Conservation (phyloP, 192 early-diverging fungal genomes). For the Podochytrium sp. region DNA sequence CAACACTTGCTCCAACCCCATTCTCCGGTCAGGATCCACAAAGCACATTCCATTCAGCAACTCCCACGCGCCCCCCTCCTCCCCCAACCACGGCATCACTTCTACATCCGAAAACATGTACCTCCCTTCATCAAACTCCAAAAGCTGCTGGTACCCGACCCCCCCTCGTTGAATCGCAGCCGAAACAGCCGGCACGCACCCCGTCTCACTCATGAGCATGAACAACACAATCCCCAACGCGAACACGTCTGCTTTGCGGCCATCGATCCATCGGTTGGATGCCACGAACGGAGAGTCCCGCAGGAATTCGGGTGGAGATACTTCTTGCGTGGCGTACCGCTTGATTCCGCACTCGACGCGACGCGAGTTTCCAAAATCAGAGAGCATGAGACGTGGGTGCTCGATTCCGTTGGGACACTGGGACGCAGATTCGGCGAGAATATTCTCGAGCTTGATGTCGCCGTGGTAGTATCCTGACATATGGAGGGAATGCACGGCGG, state of each 20-base stretch:
- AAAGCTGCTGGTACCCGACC: neutral
- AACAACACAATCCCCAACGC: slow-evolving; percentile 32
- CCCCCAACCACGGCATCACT: slow-evolving; percentile 24
- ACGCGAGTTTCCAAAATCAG: slow-evolving; percentile 29
- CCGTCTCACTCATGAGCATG: slow-evolving; percentile 12
- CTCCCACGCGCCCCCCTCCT: slow-evolving; percentile 23
- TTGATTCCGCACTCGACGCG: neutral
- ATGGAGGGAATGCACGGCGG: neutral
- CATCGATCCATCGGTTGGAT: neutral
- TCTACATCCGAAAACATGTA: neutral
- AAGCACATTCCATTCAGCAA: slow-evolving; percentile 23
- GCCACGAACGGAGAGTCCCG: slow-evolving; percentile 1
- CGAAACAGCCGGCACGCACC: neutral
- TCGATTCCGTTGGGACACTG: neutral
- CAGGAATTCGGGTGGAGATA: slow-evolving; percentile 24
- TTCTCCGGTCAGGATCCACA: slow-evolving; percentile 13
- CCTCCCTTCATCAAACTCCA: neutral
- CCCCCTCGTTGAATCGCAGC: neutral
- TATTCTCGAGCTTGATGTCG: slow-evolving; percentile 21
- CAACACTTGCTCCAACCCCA: slow-evolving; percentile 23
- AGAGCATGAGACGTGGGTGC: neutral
- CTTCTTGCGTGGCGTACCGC: slow-evolving; percentile 20
- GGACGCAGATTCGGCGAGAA: neutral
- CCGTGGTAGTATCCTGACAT: slow-evolving; percentile 3
- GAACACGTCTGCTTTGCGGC: slow-evolving; percentile 17